Evolutionary conservation across 345 rosid genomes (phyloP), one percentile per base, ranked within the genome.

Genomic region (Populus alba): DNA sequence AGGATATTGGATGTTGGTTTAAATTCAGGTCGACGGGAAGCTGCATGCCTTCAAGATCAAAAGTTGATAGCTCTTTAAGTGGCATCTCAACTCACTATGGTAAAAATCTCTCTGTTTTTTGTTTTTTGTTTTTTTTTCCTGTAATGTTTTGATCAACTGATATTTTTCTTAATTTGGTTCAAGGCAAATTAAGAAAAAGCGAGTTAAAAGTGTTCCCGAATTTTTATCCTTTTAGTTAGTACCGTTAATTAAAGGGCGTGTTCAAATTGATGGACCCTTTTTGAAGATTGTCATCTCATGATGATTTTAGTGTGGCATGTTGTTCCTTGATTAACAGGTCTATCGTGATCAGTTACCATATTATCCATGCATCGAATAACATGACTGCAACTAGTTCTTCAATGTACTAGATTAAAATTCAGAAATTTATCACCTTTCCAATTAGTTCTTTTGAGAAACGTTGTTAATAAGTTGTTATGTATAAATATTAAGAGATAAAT

Each of bases 21-120:
- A 80, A 71, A 65, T 37, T 81, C 62, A 77, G 74, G 66, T 77
- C 59, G 57, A 31, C 73, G 51, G 66, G 74, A 16, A 69, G 80
- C 37, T 81, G 84, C 80, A 76, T 81, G 80, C 69, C 80, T 68
- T 81, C 84, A 41, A 81, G 84, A 66, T 76, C 80, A 76, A 81
- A 81, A 68, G 84, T 77, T n/a, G 78, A 77, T 81, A 67, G 39
- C 73, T 77, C 80, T 20, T n/a, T 69, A 57, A 77, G 84, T 63
- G 83, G 80, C 57, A 72, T 68, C 55, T 39, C 80, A 5, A 27
- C 83, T 43, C 83, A 81, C 17, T 35, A 81, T 59, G 84, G 80
- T 76, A 77, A 72, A 72, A 39, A 53, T 25, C 29, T 59, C 27
- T 3, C 4, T 29, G 18, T 66, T 20, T 51, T 77, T 13, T 10